Conservation (phyloP, 2,329 filamentous ascomycete genomes). For the Apiospora kogelbergensis region DNA sequence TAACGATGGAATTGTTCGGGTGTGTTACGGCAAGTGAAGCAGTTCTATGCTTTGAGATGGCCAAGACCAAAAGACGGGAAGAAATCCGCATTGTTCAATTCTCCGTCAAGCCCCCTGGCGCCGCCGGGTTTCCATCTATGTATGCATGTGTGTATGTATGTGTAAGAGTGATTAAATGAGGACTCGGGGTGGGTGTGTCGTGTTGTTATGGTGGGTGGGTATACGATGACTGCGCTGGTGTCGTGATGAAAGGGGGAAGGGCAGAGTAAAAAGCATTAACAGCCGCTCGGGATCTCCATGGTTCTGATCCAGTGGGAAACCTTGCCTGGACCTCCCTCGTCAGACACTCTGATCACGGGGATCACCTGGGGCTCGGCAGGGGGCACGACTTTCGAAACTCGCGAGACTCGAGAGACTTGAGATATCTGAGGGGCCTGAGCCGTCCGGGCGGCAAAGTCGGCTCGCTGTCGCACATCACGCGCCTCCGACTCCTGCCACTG, state of each 20-base stretch:
- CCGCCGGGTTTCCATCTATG: not conserved
- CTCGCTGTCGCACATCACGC: slow-evolving; percentile 25
- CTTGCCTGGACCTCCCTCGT: not conserved
- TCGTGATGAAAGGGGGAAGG: not conserved
- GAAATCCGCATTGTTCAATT: not conserved
- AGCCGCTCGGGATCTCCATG: slow-evolving; percentile 7
- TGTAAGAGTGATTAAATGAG: not conserved
- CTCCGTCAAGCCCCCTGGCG: not conserved
- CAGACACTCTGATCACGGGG: not conserved
- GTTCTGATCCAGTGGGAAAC: slow-evolving; percentile 13
- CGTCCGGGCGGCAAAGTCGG: slow-evolving; percentile 24
- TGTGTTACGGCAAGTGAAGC: not conserved
- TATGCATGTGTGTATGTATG: no score
- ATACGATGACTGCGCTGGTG: not conserved
- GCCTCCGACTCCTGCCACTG: slow-evolving; percentile 37
- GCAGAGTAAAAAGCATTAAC: not conserved
- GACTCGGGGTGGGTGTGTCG: not conserved
- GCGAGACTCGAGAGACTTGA: no score
- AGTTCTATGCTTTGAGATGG: not conserved
- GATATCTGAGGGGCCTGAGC: not conserved
- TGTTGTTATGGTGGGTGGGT: not conserved
- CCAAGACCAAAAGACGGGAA: not conserved
- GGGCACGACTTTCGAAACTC: not conserved
- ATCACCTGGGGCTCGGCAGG: not conserved
- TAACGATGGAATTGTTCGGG: not conserved